These are phyloP conservation scores for Triticum aestivum DNA, from an alignment of 176 grass and related monocot species.

Conservation along the genomic window IWGSC_CS_RefSeq_v2.1 NC_057807.1:657590236-657590735, in stretches of 20 bases:
- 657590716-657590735: conserved; percentile 58
- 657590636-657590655: conserved; percentile 76
- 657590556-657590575: conserved; percentile 59
- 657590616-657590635: conserved; percentile 73
- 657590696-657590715: conserved; percentile 58
- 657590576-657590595: conserved; percentile 56
- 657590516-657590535: background rate
- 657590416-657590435: background rate
- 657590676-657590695: conserved; percentile 62
- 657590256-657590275: background rate
- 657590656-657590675: conserved; percentile 64
- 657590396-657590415: background rate
- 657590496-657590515: background rate
- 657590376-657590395: conserved; percentile 24
- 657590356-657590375: conserved; percentile 29
- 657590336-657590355: conserved; percentile 97
- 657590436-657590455: conserved; percentile 51
- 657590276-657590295: conserved; percentile 17
- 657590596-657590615: conserved; percentile 47
- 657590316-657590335: conserved; percentile 97
- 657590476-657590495: conserved; percentile 21
- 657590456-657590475: conserved; percentile 54
- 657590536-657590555: conserved; percentile 33
- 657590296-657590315: conserved; percentile 34
- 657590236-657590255: conserved; percentile 35